Evolutionary conservation across 768 basidiomycete species (phyloP).

Genomic region (Symmetrospora coprosmae): DNA sequence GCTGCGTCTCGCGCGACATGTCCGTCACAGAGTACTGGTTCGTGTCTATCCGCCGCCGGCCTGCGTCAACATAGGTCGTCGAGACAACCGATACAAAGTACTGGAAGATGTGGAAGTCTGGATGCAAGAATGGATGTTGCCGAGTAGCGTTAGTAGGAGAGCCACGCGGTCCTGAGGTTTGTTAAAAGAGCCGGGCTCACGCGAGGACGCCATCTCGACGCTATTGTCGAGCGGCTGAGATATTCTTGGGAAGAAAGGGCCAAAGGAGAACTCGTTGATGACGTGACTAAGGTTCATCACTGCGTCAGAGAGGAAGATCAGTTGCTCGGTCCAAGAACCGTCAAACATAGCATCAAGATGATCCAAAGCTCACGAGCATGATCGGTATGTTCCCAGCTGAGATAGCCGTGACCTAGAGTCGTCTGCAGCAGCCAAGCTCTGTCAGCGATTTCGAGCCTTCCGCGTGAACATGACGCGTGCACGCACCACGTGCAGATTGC

Average conservation of each 20-base stretch:
- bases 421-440: slow-evolving; percentile 41
- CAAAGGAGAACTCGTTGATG: slow-evolving; percentile 92
- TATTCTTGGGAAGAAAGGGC: slow-evolving; percentile 88
- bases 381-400: slow-evolving; percentile 70
- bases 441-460: no score
- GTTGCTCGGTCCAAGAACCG: neutral
- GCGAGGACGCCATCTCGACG: slow-evolving; percentile 55
- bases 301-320: slow-evolving; percentile 33
- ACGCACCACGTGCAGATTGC: slow-evolving; percentile 64
- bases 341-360: neutral
- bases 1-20: slow-evolving; percentile 60
- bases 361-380: slow-evolving; percentile 54
- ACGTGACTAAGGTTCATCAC: slow-evolving; percentile 96
- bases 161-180: no score
- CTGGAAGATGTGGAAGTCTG: slow-evolving; percentile 24
- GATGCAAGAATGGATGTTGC: neutral
- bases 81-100: slow-evolving; percentile 54
- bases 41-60: slow-evolving; percentile 47
- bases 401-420: slow-evolving; percentile 85
- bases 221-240: slow-evolving; percentile 85
- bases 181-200: slow-evolving; percentile 45
- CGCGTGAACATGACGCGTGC: neutral
- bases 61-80: slow-evolving; percentile 55
- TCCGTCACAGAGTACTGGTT: slow-evolving; percentile 91
- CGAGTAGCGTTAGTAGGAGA: no score